phyloP scores from a whole-genome alignment of 1,284 basidiomycete species.

The Lentinula novae-zelandiae region DNA sequence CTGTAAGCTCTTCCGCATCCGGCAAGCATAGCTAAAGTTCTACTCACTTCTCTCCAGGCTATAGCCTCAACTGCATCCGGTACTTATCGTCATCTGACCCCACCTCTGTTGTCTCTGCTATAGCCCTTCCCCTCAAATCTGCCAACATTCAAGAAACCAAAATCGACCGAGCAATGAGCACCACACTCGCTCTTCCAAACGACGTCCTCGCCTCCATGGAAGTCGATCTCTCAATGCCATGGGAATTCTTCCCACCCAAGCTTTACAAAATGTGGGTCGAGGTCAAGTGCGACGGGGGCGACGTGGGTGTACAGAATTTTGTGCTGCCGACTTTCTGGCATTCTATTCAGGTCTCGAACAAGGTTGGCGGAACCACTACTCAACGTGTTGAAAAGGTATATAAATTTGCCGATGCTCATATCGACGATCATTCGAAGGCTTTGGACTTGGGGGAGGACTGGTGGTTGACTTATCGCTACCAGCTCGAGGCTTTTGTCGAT shows the following conservation, averaged over 20 bases:
- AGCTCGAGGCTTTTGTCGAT: conserved; percentile 58
- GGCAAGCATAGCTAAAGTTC: neutral
- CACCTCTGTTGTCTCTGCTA: conserved; percentile 19
- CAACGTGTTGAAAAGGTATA: conserved; percentile 41
- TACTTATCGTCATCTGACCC: conserved; percentile 38
- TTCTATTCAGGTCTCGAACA: conserved; percentile 34
- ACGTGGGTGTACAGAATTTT: conserved; percentile 35
- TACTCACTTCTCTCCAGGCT: conserved; percentile 30
- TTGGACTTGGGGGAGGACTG: conserved; percentile 45
- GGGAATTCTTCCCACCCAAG: conserved; percentile 31
- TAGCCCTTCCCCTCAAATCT: too few relatives aligned
- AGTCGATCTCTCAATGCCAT: conserved; percentile 30
- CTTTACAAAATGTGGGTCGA: conserved; percentile 24
- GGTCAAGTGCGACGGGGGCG: conserved; percentile 37
- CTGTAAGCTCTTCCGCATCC: conserved; percentile 4
- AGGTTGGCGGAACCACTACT: conserved; percentile 24
- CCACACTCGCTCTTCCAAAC: conserved; percentile 33
- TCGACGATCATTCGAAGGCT: conserved; percentile 13
- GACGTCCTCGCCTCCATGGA: conserved; percentile 31
- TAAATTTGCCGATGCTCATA: conserved; percentile 26
- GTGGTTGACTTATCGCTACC: conserved; percentile 61
- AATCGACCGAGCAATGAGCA: conserved; percentile 34
- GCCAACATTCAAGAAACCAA: conserved; percentile 22
- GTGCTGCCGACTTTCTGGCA: conserved; percentile 41
- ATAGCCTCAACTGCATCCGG: conserved; percentile 39